A percentile compares a stretch with the other conserved stretches of the same genome.
Conservation (phyloP, 179 eudicot genomes). For the Gypsophila paniculata region DNA sequence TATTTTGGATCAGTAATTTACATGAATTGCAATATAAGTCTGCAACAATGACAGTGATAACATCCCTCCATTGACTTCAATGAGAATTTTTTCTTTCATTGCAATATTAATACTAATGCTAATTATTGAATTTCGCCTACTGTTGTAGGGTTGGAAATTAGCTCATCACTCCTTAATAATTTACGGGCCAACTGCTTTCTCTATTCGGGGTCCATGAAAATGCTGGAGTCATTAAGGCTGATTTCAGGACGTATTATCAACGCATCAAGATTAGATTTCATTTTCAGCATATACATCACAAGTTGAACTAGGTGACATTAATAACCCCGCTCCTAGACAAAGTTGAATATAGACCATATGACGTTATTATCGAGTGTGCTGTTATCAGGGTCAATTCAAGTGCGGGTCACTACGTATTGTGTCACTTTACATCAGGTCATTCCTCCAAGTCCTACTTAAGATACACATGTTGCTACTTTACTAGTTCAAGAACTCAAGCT, state of each 20-base stretch:
- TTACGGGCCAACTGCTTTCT: background rate
- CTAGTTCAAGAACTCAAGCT: too few relatives aligned
- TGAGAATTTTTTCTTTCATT: background rate
- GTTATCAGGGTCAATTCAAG: too few relatives aligned
- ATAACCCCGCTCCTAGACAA: background rate
- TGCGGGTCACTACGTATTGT: too few relatives aligned
- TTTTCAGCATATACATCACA: too few relatives aligned
- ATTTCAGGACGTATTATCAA: background rate
- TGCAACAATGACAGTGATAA: background rate
- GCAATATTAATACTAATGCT: background rate
- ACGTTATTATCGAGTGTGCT: background rate
- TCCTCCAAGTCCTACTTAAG: background rate
- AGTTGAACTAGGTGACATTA: background rate
- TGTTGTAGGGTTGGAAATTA: background rate
- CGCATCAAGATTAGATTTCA: background rate
- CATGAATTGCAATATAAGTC: background rate
- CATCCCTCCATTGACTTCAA: background rate
- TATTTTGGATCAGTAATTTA: too few relatives aligned
- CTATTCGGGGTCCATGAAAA: background rate
- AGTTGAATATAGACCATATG: background rate
- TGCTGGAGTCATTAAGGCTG: background rate
- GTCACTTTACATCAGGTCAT: background rate
- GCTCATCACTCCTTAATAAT: background rate
- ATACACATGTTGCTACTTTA: too few relatives aligned
- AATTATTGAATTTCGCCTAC: background rate